Evolutionary conservation across 2,329 filamentous ascomycete genomes (phyloP), one percentile per base, ranked within the genome.

Genomic region (Aspergillus phoenicis): DNA sequence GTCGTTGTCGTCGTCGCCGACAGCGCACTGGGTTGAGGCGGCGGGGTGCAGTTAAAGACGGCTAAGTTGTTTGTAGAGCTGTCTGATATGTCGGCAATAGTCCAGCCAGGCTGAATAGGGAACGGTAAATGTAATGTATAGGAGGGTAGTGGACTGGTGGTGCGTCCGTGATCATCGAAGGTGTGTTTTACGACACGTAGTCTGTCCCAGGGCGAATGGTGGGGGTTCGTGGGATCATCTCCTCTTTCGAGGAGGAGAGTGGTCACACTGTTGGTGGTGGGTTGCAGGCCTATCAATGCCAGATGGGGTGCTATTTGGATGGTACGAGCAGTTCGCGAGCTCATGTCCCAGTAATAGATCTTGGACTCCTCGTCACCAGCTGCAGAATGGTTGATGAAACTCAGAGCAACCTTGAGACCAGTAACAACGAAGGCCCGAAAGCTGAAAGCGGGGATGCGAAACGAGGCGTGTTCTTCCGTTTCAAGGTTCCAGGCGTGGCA

Each of bases 401-500:
- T 45, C 8, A 75, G 20, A 11, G 66, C 66, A 11, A 76, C 59
- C 10, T 66, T 67, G 22, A 58, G 56, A 30, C 66, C 68, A 28
- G 64, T 62, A 8, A 68, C 57, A 17, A 68, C 36, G 52, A 73
- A 68, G 38, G 62, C 36, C 1, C n/a, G 7, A 52, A 63, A 64
- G 13, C 52, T 24, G 8, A 58, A 10, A 2, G 68, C 71, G 8
- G 72, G 66, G n/a, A 76, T 26, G 26, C 72, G 73, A 43, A 76
- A 70, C 8, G 49, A 64, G 22, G 58, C 59, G 26, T 64, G 36
- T 17, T 68, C 60, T 15, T 66, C 60, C 2, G 67, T 69, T 11
- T 62, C 24, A 15, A 71, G 51, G 45, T 71, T 62, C 72, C 73
- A 76, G n/a, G 70, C 66, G 61, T 74, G 65, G 45, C 73, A 76